Percentiles rank a stretch among this genome's conserved stretches.
phyloP scores from a whole-genome alignment of 2,329 filamentous ascomycete species.

The Pleomassaria siparia region DNA sequence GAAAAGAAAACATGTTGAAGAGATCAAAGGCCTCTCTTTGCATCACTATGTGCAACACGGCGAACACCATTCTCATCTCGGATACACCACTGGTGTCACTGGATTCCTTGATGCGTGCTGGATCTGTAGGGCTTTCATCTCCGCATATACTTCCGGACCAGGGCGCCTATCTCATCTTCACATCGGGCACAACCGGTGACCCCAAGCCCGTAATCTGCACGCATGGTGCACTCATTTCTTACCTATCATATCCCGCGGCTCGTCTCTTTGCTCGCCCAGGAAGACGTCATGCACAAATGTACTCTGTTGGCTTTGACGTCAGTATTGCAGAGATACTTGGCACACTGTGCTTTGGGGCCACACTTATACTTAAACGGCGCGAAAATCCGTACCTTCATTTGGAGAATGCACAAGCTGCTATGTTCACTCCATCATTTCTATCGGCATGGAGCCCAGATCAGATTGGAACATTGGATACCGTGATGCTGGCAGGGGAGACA shows the following conservation, averaged over 20 bases:
- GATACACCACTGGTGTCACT: not conserved
- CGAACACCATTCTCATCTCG: not conserved
- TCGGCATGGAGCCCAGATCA: not conserved
- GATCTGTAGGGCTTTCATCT: too few species aligned
- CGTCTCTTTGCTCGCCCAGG: slow-evolving; percentile 37
- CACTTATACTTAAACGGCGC: not conserved
- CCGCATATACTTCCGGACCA: too few species aligned
- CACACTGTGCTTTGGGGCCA: slow-evolving; percentile 38
- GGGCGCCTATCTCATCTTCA: slow-evolving; percentile 8
- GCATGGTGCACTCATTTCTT: slow-evolving; percentile 19
- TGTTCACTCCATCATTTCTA: not conserved
- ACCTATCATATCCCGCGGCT: slow-evolving; percentile 26
- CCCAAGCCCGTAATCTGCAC: slow-evolving; percentile 22
- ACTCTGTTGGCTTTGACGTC: slow-evolving; percentile 47
- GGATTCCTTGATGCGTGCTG: too few species aligned
- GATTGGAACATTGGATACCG: not conserved
- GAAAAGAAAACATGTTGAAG: not conserved
- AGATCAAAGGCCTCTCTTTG: not conserved
- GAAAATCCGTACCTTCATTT: not conserved
- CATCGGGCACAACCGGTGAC: slow-evolving; percentile 12
- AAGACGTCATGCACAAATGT: slow-evolving; percentile 37
- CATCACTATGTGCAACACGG: not conserved
- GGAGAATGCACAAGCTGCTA: not conserved
- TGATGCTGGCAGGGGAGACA: slow-evolving; percentile 45
- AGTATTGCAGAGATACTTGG: slow-evolving; percentile 44